Conservation (phyloP, 805 yeast species). For the Scheffersomyces ergatensis region DNA sequence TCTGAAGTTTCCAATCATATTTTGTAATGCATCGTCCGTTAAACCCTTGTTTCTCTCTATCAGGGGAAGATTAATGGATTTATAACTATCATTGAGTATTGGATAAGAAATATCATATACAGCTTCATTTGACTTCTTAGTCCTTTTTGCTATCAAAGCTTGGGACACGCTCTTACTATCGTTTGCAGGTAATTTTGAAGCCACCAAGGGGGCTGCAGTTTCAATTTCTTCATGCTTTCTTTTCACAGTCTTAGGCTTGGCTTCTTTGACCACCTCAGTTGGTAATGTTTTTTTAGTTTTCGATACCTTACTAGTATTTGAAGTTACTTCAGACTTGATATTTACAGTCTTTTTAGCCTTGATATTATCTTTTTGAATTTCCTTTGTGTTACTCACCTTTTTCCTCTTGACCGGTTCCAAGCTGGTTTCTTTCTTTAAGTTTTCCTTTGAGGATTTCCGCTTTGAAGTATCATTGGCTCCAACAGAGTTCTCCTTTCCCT, state of each 20-base stretch:
- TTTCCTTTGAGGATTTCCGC: neutral
- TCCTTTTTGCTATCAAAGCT: constrained; percentile 6
- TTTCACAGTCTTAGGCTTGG: constrained; percentile 5
- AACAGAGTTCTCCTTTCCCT: neutral
- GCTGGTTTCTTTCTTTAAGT: neutral
- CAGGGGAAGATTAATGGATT: neutral
- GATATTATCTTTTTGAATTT: neutral
- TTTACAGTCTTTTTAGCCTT: neutral
- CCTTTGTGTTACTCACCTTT: neutral
- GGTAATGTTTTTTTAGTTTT: neutral
- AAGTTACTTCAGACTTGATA: neutral
- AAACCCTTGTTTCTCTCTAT: neutral
- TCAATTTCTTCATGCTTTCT: constrained; percentile 3
- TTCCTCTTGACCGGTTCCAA: neutral
- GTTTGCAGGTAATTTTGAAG: neutral
- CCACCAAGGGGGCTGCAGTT: neutral
- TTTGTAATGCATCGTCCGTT: neutral
- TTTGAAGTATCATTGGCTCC: neutral
- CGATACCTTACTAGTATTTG: neutral
- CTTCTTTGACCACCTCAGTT: constrained; percentile 5
- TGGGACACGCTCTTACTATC: neutral
- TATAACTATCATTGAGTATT: neutral
- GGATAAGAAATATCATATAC: neutral
- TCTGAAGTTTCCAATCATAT: constrained; percentile 14
- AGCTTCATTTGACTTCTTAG: constrained; percentile 5